Evolutionary conservation across 768 basidiomycete species (phyloP).

Genomic region (Boletellus ananas): DNA sequence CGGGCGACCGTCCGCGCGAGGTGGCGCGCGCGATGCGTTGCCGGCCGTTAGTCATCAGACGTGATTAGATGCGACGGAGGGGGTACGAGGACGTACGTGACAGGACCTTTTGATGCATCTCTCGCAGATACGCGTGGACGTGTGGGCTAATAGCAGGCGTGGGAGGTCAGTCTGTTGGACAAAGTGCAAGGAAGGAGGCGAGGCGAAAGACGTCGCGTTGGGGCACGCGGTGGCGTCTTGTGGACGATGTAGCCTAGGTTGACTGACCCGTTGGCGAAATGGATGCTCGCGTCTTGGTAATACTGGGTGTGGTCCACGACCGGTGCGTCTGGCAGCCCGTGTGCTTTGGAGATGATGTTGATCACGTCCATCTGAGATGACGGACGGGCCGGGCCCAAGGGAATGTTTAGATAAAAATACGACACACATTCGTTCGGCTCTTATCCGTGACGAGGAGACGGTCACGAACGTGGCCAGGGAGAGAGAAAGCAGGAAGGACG

Average conservation of each 20-base stretch:
- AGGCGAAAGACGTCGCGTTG: too few species aligned
- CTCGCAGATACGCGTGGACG: slow-evolving; percentile 63
- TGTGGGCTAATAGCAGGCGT: slow-evolving; percentile 42
- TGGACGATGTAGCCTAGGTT: background rate
- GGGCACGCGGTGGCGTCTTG: too few species aligned
- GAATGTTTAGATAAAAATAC: too few species aligned
- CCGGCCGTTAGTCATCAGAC: slow-evolving; percentile 5
- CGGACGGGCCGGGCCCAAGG: too few species aligned
- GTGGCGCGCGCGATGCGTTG: background rate
- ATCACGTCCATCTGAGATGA: slow-evolving; percentile 61
- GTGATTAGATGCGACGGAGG: slow-evolving; percentile 12
- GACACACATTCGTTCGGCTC: background rate
- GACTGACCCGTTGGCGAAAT: slow-evolving; percentile 59
- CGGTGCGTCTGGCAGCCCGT: slow-evolving; percentile 63
- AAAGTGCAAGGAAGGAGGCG: too few species aligned
- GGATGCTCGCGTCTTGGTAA: slow-evolving; percentile 51
- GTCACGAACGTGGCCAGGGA: too few species aligned
- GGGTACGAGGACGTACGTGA: slow-evolving; percentile 40
- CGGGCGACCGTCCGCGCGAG: background rate
- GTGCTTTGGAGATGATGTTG: slow-evolving; percentile 61
- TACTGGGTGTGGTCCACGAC: slow-evolving; percentile 45
- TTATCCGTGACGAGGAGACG: background rate
- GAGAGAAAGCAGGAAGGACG: slow-evolving; percentile 29
- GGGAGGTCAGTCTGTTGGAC: too few species aligned
- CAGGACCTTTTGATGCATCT: slow-evolving; percentile 55